These are phyloP conservation scores for Globisporangium polare DNA, from an alignment of 352 stramenopile genomes.

Conservation along the genomic window DNA sequence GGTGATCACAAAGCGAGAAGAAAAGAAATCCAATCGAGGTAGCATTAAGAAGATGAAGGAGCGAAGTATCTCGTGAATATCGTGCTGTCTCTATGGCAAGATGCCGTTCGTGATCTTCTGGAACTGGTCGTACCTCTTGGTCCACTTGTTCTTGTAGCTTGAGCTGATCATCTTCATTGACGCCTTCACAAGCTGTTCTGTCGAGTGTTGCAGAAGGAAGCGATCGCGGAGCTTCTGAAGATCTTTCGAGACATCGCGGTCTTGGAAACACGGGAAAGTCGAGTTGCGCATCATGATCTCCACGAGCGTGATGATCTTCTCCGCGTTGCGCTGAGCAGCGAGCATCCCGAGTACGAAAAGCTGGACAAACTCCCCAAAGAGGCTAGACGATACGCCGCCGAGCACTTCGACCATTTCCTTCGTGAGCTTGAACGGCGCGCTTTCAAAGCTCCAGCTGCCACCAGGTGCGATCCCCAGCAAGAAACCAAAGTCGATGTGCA, in stretches of 20 bases:
- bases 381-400: slow-evolving; percentile 45
- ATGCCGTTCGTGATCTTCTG: slow-evolving; percentile 91
- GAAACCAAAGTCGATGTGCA: slow-evolving; percentile 98
- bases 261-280: slow-evolving; percentile 72
- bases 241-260: slow-evolving; percentile 87
- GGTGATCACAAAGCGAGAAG: not conserved
- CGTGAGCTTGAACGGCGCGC: slow-evolving; percentile 95
- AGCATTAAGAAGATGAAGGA: not conserved
- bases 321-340: slow-evolving; percentile 47
- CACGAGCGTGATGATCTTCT: slow-evolving; percentile 65
- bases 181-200: slow-evolving; percentile 61
- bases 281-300: slow-evolving; percentile 85
- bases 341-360: slow-evolving; percentile 54
- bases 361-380: slow-evolving; percentile 72
- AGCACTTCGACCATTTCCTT: slow-evolving; percentile 94
- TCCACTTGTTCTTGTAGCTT: slow-evolving; percentile 93
- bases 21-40: not conserved
- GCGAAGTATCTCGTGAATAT: not conserved
- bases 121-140: slow-evolving; percentile 93
- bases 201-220: slow-evolving; percentile 53
- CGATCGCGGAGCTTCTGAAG: slow-evolving; percentile 66
- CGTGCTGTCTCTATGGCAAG: slow-evolving; percentile 34
- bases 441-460: slow-evolving; percentile 91
- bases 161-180: slow-evolving; percentile 88
- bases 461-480: slow-evolving; percentile 93